Evolutionary conservation across 108 stramenopile species (phyloP), one percentile per base, ranked within the genome.

Genomic region (Cyclotella sp.): DNA sequence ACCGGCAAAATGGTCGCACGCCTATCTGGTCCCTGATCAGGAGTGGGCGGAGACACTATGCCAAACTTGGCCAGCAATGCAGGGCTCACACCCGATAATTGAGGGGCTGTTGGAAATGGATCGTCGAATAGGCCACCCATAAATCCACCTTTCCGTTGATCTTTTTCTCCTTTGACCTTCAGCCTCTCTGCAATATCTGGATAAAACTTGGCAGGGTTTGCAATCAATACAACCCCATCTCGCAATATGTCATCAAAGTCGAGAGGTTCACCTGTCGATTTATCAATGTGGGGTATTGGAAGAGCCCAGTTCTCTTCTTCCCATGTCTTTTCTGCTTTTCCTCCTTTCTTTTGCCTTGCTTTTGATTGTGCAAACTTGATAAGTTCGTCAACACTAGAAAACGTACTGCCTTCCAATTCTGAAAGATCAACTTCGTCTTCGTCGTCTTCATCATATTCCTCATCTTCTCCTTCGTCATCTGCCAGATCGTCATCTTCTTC

Each of bases 1-100:
- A 95, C 91, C 8, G 93, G 93, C 60, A 95, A 68, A 39, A 95
- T 76, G 75, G 92, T 91, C 9, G 93, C 91, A 29, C 90, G 84
- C 39, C 93, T 85, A 69, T 95, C 93, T 16, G 93, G 87, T 39
- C 93, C 93, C 21, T 92, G 82, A 70, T 92, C 90, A 1, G 81
- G 64, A 11, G 93, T 89, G 6, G 91, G 91, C 21, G 93, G 91
- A 39, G 86, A 57, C 9, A 90, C 89, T 3, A 95, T 72, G 18
- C 93, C 93, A 81, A 91, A 95, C 71, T 91, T 92, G 0, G 87
- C 72, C 78, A 95, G 66, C 21, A 92, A 66, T 5, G 85, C 83
- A 11, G 87, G 88, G 45, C 66, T 81, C 0, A 81, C 63, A 34
- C 57, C 63, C 7, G 54, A 22, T 6, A 26, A 26, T 49, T 63